Percentiles rank a stretch among this genome's conserved stretches.
Evolutionary conservation across 1,284 basidiomycete genomes (phyloP).

Genomic region (Pulchroboletus neoregius): DNA sequence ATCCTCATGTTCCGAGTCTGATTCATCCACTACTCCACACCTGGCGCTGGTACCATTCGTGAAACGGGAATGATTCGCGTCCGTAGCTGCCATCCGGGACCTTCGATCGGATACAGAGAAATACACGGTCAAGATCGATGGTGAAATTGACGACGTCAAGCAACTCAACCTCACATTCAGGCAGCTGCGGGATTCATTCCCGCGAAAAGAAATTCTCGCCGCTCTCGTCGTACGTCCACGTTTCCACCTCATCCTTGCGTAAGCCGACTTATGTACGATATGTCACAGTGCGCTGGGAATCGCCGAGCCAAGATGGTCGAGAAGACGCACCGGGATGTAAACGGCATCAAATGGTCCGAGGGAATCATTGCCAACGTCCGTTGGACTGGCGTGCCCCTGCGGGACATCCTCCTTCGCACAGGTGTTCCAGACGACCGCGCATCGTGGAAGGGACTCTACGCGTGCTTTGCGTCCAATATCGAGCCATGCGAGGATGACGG

Average conservation of each 20-base stretch:
- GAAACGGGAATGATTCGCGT: background rate
- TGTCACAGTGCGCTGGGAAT: slow-evolving; percentile 60
- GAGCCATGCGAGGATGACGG: slow-evolving; percentile 58
- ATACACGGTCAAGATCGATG: slow-evolving; percentile 26
- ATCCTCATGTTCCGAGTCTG: too few relatives aligned
- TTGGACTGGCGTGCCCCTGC: slow-evolving; percentile 56
- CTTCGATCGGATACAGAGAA: slow-evolving; percentile 16
- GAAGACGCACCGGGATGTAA: slow-evolving; percentile 43
- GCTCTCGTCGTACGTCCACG: slow-evolving; percentile 49
- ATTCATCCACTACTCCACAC: too few relatives aligned
- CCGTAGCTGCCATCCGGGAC: slow-evolving; percentile 27
- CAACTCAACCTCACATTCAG: slow-evolving; percentile 18
- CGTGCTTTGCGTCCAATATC: slow-evolving; percentile 60
- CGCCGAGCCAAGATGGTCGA: slow-evolving; percentile 62
- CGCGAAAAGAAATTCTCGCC: slow-evolving; percentile 47
- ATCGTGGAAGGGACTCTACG: slow-evolving; percentile 39
- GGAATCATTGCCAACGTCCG: slow-evolving; percentile 60
- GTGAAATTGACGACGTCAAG: slow-evolving; percentile 17
- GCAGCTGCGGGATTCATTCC: slow-evolving; percentile 42
- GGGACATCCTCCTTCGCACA: slow-evolving; percentile 48
- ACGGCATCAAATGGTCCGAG: slow-evolving; percentile 54
- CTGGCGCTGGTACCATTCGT: background rate
- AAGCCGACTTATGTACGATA: background rate
- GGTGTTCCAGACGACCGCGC: slow-evolving; percentile 35
- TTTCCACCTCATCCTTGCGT: background rate